phyloP scores from a whole-genome alignment of 2,329 filamentous ascomycete species.

The Pseudogymnoascus sp. region DNA sequence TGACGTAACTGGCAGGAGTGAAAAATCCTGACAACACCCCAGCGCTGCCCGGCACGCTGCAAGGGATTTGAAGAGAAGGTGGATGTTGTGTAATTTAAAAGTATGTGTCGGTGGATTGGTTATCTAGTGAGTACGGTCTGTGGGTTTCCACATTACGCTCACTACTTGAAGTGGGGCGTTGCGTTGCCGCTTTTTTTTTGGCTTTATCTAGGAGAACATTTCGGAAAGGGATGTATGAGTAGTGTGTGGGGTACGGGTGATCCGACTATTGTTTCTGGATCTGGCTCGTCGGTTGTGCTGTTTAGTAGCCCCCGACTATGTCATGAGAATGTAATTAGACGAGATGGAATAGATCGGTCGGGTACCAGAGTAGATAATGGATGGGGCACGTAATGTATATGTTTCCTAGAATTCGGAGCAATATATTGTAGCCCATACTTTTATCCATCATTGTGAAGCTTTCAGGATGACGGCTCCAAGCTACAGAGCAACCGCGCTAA shows the following conservation, averaged over 20 bases:
- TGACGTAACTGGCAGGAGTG: not conserved
- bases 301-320: not conserved
- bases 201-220: not conserved
- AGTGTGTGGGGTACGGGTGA: not conserved
- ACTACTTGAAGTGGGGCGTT: not conserved
- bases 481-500: no score
- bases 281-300: not conserved
- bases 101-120: slow-evolving; percentile 3
- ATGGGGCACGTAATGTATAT: not conserved
- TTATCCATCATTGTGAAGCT: not conserved
- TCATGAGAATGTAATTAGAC: slow-evolving; percentile 1
- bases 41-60: not conserved
- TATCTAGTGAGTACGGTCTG: slow-evolving; percentile 3
- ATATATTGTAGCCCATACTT: not conserved
- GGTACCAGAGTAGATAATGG: slow-evolving; percentile 1
- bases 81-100: not conserved
- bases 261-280: slow-evolving; percentile 4
- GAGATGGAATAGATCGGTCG: not conserved
- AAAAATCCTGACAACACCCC: not conserved
- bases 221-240: not conserved
- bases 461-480: no score
- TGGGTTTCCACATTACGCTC: not conserved
- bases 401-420: not conserved
- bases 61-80: not conserved
- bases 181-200: not conserved